Base-by-base conservation (phyloP, 352 stramenopile species). In the Phytophthora pinifolia region DNA sequence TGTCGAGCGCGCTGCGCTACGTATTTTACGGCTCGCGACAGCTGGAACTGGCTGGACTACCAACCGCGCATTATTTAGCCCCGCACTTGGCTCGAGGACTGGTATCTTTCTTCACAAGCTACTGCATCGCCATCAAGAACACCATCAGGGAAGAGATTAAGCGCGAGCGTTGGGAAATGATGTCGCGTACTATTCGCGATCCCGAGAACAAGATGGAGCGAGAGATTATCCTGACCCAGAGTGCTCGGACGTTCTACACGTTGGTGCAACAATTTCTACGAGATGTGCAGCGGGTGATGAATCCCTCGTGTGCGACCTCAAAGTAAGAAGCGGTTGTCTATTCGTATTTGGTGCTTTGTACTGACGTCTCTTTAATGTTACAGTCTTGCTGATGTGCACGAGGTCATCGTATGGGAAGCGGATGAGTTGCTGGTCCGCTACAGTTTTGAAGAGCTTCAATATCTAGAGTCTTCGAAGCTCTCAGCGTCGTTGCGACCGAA, bases 191-290 rank as follows among this genome's bases (percentile, higher is more conserved):
- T 48, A 89, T 94, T 42, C 79, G 83, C 8, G 80, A 90, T 32
- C 76, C 78, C 1, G 76, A 89, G 13, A 86, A 73, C 42, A 87
- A 78, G 39, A 39, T 70, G 34, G 81, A 94, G 37, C 59, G 66
- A 20, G 83, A 92, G 57, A 88, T 94, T 54, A 74, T 85, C n/a
- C 62, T 94, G 48, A 91, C 76, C 6, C 81, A 94, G 42, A 94
- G 83, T 48, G 81, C 79, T 15, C 65, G 80, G 2, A 83, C 69
- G 1, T 89, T 92, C 51, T 92, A 91, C 59, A 87, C 76, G 17
- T 79, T 89, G 44, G 59, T 94, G 2, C 83, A 94, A 42, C 83
- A 94, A 53, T 94, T 86, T 59, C 58, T 94, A 1, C 77, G 83
- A 1, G 83, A 94, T 54, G 58, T 83, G 4, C 81, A 89, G 45